Percentiles rank a stretch among this genome's conserved stretches.
These are phyloP conservation scores for Suillus paluster DNA, from an alignment of 768 basidiomycete species.

Conservation along the genomic window DNA sequence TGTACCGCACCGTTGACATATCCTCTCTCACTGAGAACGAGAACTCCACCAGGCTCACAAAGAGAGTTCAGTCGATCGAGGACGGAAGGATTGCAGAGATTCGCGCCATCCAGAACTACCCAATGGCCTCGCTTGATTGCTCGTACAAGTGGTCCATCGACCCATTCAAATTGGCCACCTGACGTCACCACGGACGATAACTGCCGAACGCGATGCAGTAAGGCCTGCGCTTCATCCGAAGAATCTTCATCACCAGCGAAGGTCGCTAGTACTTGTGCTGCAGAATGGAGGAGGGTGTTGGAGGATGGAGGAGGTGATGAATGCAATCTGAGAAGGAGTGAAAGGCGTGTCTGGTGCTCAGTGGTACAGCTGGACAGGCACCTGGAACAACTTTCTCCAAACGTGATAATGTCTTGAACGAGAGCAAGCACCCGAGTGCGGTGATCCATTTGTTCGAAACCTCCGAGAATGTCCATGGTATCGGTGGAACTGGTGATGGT, in stretches of 20 bases:
- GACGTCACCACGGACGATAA: conserved; percentile 27
- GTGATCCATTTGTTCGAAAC: conserved; percentile 89
- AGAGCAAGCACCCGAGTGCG: conserved; percentile 42
- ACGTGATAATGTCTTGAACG: conserved; percentile 43
- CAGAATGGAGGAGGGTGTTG: conserved; percentile 27
- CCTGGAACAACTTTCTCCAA: conserved; percentile 46
- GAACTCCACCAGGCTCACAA: conserved; percentile 82
- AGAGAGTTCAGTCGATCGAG: conserved; percentile 96
- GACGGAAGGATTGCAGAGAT: conserved; percentile 93
- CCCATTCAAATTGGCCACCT: conserved; percentile 83
- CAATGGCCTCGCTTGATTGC: conserved; percentile 90
- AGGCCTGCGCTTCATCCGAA: conserved; percentile 14
- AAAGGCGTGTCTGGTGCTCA: conserved; percentile 18
- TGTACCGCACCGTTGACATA: conserved; percentile 78
- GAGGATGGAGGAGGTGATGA: conserved; percentile 19
- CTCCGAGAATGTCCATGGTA: conserved; percentile 91
- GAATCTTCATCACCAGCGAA: conserved; percentile 23
- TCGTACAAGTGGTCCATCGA: conserved; percentile 87
- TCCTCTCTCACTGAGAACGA: conserved; percentile 91
- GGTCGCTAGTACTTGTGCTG: conserved; percentile 30
- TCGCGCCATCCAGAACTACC: conserved; percentile 91
- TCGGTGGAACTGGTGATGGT: conserved; percentile 87
- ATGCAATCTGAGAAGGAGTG: conserved; percentile 21
- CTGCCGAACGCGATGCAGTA: conserved; percentile 26
- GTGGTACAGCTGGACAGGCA: conserved; percentile 28